Evolutionary conservation across 805 yeast species (phyloP).

Genomic region (Kuraishia borneana): DNA sequence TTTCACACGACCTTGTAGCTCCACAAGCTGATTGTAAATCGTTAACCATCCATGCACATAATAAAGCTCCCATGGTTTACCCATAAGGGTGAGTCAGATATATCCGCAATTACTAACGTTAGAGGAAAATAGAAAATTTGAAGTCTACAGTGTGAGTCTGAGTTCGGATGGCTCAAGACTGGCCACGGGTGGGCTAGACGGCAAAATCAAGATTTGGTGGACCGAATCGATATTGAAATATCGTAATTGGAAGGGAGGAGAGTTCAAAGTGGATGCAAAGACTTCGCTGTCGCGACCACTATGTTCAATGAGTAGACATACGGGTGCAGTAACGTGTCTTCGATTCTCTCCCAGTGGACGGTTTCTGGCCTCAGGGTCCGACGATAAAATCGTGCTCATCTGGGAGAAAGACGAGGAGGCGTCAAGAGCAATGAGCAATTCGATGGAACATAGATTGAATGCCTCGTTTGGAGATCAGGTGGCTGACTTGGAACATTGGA

Average conservation of each 20-base stretch:
- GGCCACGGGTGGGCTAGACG: conserved; percentile 93
- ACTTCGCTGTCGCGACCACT: conserved; percentile 42
- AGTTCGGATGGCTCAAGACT: conserved; percentile 74
- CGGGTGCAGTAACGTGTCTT: conserved; percentile 93
- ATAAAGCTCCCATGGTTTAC: conserved; percentile 64
- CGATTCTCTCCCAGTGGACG: conserved; percentile 88
- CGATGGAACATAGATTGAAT: background rate
- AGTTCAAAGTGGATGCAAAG: conserved; percentile 7
- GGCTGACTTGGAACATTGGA: conserved; percentile 83
- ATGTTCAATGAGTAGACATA: conserved; percentile 89
- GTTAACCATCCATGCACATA: conserved; percentile 56
- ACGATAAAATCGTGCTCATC: conserved; percentile 80
- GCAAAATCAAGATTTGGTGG: conserved; percentile 87
- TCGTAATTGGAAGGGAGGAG: conserved; percentile 10
- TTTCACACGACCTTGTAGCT: too few relatives aligned
- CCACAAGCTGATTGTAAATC: too few relatives aligned
- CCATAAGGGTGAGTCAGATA: conserved; percentile 1
- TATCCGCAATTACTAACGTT: conserved; percentile 17
- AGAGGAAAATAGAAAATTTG: conserved; percentile 75
- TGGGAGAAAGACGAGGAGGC: conserved; percentile 84
- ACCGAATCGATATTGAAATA: conserved; percentile 40
- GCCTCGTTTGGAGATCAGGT: conserved; percentile 41
- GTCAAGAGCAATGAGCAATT: conserved; percentile 25
- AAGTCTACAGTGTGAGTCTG: conserved; percentile 74
- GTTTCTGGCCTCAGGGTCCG: conserved; percentile 89